Evolutionary conservation across 139 green algal genomes (phyloP), one percentile per base, ranked within the genome.

Genomic region (Chara braunii): DNA sequence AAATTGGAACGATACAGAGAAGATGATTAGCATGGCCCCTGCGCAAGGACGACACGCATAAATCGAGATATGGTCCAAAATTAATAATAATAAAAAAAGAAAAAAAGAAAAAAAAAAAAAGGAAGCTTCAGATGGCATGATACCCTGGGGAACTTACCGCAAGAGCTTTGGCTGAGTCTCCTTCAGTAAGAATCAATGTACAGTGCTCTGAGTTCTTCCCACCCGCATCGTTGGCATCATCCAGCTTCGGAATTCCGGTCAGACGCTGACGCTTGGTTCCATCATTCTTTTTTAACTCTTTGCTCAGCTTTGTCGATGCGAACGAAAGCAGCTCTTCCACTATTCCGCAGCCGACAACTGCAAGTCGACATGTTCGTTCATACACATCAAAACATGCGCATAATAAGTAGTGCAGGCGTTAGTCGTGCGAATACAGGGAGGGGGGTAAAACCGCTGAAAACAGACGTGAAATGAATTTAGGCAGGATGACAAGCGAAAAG

Each of bases 161-260:
- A 70, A 99, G 84, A 2, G 94, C 70, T 81, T 98, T 98, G 53
- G 94, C 94, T 9, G 82, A 93, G 82, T 99, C 94, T 42, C 94
- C 94, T 81, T 99, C 94, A 0, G 94, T 99, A 36, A 99, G 81
- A 79, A 99, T 99, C n/a, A 99, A 82, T 18, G 94, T 99, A 87
- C 94, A 99, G 26, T 89, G 23, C 63, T 86, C 56, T 5, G 81
- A 90, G 69, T 89, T 87, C 24, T 82, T 72, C 0, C 83, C 86
- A 51, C 94, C 94, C 0, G 94, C 94, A 44, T 97, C 85, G 65
- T 99, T 99, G 45, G 94, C 94, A 64, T 99, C 94, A 31, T 94
- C 85, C 55, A 99, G 87, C 82, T 99, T 99, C 26, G 86, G 77
- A 33, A 99, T 88, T 56, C 94, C 93, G 87, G 78, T 60, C 29